phyloP scores from a whole-genome alignment of 2,329 filamentous ascomycete species.

The Cercospora sesami region DNA sequence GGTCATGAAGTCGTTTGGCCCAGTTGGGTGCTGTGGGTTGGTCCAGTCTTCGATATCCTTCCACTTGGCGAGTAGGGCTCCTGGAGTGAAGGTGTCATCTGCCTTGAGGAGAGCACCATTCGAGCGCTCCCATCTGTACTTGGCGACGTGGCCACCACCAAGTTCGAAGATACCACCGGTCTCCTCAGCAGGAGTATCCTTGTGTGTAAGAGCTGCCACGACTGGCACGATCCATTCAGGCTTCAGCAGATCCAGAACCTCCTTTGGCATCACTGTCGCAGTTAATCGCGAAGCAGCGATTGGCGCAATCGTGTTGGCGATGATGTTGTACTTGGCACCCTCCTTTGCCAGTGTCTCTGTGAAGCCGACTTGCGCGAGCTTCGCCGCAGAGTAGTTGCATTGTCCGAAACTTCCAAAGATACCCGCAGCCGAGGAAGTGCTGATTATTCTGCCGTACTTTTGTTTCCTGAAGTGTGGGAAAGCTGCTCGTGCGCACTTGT shows the following conservation, averaged over 20 bases:
- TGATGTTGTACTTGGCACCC: conserved; percentile 95
- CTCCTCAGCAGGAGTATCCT: conserved; percentile 73
- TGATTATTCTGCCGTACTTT: conserved; percentile 95
- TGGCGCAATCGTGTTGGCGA: conserved; percentile 91
- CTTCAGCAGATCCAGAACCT: conserved; percentile 79
- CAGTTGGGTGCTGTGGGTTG: conserved; percentile 75
- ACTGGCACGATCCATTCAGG: conserved; percentile 95
- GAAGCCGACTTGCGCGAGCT: conserved; percentile 92
- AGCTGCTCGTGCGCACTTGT: conserved; percentile 91
- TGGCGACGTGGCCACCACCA: conserved; percentile 87
- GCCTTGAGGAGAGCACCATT: conserved; percentile 85
- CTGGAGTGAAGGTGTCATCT: conserved; percentile 83
- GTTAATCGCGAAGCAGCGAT: conserved; percentile 96
- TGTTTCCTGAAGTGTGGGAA: conserved; percentile 99
- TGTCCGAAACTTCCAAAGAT: conserved; percentile 96
- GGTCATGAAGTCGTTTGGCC: conserved; percentile 82
- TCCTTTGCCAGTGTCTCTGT: conserved; percentile 98
- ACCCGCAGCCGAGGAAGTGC: conserved; percentile 93
- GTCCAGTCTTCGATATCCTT: conserved; percentile 83
- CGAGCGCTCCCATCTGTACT: conserved; percentile 92
- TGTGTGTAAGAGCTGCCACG: conserved; percentile 81
- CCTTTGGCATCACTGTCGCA: conserved; percentile 91
- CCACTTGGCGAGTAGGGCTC: conserved; percentile 88
- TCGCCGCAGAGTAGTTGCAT: conserved; percentile 96
- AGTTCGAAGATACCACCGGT: conserved; percentile 90